Conservation (phyloP, 176 grass and related monocot species). For the Saccharum officinarum region DNA sequence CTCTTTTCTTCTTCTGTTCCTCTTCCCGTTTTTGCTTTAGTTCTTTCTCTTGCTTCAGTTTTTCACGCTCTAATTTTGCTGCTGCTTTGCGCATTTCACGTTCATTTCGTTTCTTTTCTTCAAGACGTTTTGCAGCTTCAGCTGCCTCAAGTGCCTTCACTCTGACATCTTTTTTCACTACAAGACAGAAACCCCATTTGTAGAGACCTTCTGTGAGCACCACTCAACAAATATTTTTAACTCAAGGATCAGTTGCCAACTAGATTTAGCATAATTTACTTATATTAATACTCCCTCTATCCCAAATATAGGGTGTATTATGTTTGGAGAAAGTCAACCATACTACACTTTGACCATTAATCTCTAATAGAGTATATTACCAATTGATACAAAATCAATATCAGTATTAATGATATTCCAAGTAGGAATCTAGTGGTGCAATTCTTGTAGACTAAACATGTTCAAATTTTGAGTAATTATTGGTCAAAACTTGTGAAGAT, state of each 20-base stretch:
- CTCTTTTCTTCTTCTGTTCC: constrained; percentile 69
- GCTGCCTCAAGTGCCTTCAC: constrained; percentile 92
- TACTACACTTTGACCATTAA: neutral
- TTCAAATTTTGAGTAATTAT: neutral
- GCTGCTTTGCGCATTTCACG: constrained; percentile 82
- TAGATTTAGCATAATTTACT: neutral
- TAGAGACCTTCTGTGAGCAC: constrained; percentile 30
- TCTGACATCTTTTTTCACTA: constrained; percentile 90
- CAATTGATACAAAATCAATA: neutral
- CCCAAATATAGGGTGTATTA: neutral
- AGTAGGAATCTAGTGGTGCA: neutral
- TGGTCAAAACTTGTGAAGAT: neutral
- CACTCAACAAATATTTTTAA: constrained; percentile 21
- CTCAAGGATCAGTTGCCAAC: neutral
- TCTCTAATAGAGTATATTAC: neutral
- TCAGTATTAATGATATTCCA: neutral
- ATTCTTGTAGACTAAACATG: neutral
- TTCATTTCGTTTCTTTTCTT: constrained; percentile 85
- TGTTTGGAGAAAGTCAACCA: neutral
- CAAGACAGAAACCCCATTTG: constrained; percentile 30
- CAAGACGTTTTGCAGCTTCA: constrained; percentile 80
- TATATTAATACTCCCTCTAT: neutral
- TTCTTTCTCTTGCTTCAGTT: constrained; percentile 74
- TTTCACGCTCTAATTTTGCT: constrained; percentile 71
- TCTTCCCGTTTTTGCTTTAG: constrained; percentile 70